Evolutionary conservation across 352 stramenopile species (phyloP), one percentile per base, ranked within the genome.

Genomic region (Peronosclerospora sorghi): DNA sequence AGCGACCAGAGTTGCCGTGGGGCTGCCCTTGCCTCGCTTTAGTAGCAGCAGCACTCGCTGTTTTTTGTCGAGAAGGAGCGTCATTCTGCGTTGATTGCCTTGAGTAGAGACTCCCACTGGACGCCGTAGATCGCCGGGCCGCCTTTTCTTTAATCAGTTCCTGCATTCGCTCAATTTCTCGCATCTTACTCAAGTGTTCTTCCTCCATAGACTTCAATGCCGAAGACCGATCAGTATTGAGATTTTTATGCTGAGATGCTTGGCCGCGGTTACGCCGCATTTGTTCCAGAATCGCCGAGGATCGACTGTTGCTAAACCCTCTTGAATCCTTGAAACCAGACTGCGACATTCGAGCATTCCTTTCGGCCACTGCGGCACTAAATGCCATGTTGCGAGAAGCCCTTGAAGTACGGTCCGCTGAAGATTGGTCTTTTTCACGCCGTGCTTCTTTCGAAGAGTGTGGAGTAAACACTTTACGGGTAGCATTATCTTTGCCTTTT

Each of bases 181-280:
- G 49, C 64, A 78, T 73, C 39, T 61, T 65, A 18, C 57, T 58
- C 27, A 62, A 40, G 38, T 78, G 60, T 29, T 78, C 66, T 28
- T 71, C 50, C n/a, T 73, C 48, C 17, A 73, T 57, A 18, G 28
- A 52, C 20, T 66, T 54, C 15, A 65, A 36, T 38, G 64, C 63
- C 17, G 60, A 55, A 7, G 47, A 51, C 27, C 59, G 52, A 18
- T 58, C 61, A 13, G 71, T 52, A 10, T 41, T 53, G 35, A 69
- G 61, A 20, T 61, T 51, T 0, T 57, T 54, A 13, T 68, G 62
- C 37, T 71, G 58, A 18, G 71, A 52, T 18, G 67, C 72, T 13
- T 49, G 52, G 19, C 54, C 60, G 14, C 67, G 67, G 19, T 79
- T 79, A 19, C 58, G 61, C 26, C 64, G 64, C 21, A 79, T 45